Percentiles rank a stretch among this genome's conserved stretches.
These are phyloP conservation scores for Articulospora tetracladia DNA, from an alignment of 495 filamentous ascomycete genomes.

Conservation along the genomic window DNA sequence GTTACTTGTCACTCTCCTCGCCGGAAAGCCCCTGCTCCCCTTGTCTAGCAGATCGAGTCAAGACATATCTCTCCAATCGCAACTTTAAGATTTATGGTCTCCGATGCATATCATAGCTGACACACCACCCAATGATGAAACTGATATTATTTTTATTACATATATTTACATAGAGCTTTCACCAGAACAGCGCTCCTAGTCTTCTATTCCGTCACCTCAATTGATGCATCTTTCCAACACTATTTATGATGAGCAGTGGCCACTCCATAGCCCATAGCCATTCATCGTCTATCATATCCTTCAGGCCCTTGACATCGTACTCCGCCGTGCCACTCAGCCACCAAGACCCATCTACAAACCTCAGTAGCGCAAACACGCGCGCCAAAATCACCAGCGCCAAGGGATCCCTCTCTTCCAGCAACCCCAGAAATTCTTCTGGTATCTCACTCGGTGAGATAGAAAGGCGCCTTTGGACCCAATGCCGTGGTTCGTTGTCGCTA, in stretches of 20 bases:
- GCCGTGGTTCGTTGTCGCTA: not conserved
- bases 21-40: too few relatives aligned
- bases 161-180: too few relatives aligned
- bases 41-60: too few relatives aligned
- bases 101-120: too few relatives aligned
- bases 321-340: slow-evolving; percentile 19
- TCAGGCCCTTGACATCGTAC: slow-evolving; percentile 2
- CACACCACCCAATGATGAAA: too few relatives aligned
- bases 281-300: slow-evolving; percentile 2
- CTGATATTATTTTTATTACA: too few relatives aligned
- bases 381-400: slow-evolving; percentile 9
- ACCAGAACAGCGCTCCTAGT: too few relatives aligned
- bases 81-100: too few relatives aligned
- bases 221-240: not conserved
- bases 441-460: slow-evolving; percentile 11
- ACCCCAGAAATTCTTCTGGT: slow-evolving; percentile 9
- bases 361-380: slow-evolving; percentile 9
- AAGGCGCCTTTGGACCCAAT: slow-evolving; percentile 1
- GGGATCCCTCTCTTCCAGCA: slow-evolving; percentile 9
- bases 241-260: slow-evolving; percentile 5
- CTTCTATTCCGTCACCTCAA: too few relatives aligned
- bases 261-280: slow-evolving; percentile 18
- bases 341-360: slow-evolving; percentile 12
- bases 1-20: too few relatives aligned
- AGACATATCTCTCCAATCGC: too few relatives aligned